Conservation (phyloP, 179 eudicot genomes). For the Silene vulgaris region DNA sequence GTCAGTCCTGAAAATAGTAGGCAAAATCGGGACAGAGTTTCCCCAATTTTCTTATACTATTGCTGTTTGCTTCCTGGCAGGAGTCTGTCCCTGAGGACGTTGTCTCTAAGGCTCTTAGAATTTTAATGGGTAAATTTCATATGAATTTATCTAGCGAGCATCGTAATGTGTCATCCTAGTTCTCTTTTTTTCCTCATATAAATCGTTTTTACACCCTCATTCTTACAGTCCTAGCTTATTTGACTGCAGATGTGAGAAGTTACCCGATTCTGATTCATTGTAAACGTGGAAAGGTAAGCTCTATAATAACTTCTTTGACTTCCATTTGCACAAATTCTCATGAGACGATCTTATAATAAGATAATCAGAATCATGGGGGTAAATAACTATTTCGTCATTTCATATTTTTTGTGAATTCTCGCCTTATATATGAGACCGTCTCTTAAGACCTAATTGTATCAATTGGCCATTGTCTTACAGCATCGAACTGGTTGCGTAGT, state of each 20-base stretch:
- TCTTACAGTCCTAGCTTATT: not conserved
- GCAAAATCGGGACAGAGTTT: not conserved
- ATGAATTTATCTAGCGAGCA: not conserved
- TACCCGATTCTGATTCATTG: slow-evolving; percentile 76
- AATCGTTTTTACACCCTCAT: not conserved
- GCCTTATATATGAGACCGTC: too few relatives aligned
- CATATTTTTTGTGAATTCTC: too few relatives aligned
- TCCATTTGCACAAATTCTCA: not conserved
- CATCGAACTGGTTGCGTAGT: slow-evolving; percentile 88
- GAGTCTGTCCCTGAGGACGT: slow-evolving; percentile 79
- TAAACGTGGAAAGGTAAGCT: slow-evolving; percentile 75
- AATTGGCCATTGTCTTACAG: slow-evolving; percentile 32
- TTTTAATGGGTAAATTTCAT: slow-evolving; percentile 58
- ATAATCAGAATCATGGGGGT: too few relatives aligned
- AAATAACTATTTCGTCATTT: too few relatives aligned
- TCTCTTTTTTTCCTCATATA: not conserved
- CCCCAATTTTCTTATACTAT: slow-evolving; percentile 18
- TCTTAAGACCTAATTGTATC: too few relatives aligned
- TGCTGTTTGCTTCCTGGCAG: slow-evolving; percentile 38
- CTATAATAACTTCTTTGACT: not conserved
- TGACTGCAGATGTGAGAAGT: slow-evolving; percentile 58
- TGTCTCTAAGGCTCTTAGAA: slow-evolving; percentile 64
- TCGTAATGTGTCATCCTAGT: not conserved
- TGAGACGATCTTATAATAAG: too few relatives aligned
- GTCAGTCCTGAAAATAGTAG: not conserved